Conservation (phyloP, 371 early-diverging fungal genomes). For the Mortierella sp. region DNA sequence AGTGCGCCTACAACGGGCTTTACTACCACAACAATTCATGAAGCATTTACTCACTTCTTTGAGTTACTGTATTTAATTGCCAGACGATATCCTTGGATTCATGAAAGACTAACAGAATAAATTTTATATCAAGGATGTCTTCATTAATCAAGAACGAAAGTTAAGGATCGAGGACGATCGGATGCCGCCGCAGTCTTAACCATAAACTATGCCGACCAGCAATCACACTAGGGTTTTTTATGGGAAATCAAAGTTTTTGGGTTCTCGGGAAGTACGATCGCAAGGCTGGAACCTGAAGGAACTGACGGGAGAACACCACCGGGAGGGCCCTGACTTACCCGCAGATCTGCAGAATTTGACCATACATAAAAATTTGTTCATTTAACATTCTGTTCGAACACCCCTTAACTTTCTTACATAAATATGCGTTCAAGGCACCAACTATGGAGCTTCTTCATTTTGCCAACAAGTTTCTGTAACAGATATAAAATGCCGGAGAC, state of each 20-base stretch:
- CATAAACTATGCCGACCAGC: slow-evolving; percentile 82
- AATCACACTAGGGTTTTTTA: slow-evolving; percentile 62
- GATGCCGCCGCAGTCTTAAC: slow-evolving; percentile 83
- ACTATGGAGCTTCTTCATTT: too few relatives aligned
- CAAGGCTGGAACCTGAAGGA: neutral
- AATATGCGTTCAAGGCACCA: too few relatives aligned
- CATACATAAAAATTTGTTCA: too few relatives aligned
- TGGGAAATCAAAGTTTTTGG: slow-evolving; percentile 73
- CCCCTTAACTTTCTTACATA: neutral
- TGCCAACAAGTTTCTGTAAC: neutral
- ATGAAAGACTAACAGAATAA: slow-evolving; percentile 68
- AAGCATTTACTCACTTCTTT: too few relatives aligned
- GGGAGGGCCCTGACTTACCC: too few relatives aligned
- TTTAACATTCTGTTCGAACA: too few relatives aligned
- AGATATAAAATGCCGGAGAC: slow-evolving; percentile 20
- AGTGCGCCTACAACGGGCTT: too few relatives aligned
- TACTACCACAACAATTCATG: too few relatives aligned
- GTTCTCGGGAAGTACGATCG: slow-evolving; percentile 73
- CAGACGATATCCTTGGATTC: slow-evolving; percentile 78
- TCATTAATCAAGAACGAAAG: slow-evolving; percentile 83
- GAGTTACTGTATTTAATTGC: slow-evolving; percentile 63
- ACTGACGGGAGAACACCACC: too few relatives aligned
- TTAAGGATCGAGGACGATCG: slow-evolving; percentile 82
- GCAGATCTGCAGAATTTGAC: too few relatives aligned
- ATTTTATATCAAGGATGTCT: slow-evolving; percentile 71